Evolutionary conservation across 2,329 filamentous ascomycete species (phyloP).

Genomic region (Fusarium falciforme): DNA sequence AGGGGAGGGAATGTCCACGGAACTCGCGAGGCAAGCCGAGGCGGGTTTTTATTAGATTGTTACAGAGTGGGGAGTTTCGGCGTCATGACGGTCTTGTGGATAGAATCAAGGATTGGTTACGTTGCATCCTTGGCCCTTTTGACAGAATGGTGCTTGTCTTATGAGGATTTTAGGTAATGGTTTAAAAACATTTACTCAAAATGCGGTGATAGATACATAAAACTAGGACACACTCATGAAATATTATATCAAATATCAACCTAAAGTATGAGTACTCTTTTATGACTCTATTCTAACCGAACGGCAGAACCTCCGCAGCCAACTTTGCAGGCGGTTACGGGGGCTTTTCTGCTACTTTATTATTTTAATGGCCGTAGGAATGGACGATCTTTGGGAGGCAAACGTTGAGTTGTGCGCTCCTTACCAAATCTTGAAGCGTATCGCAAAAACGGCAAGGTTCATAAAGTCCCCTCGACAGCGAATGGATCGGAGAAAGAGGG

Average conservation of each 20-base stretch:
- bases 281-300: background rate
- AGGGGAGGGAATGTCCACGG: no score
- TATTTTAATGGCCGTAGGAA: background rate
- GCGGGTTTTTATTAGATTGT: no score
- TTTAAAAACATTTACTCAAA: background rate
- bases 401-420: background rate
- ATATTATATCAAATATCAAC: background rate
- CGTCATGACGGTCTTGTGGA: background rate
- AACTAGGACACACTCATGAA: background rate
- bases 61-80: no score
- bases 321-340: background rate
- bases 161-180: background rate
- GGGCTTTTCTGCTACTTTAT: background rate
- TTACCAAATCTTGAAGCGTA: background rate
- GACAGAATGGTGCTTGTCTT: background rate
- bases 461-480: no score
- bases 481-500: no score
- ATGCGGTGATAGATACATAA: background rate
- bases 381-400: background rate
- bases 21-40: no score
- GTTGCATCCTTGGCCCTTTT: background rate
- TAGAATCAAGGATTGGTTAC: background rate
- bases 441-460: background rate
- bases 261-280: background rate
- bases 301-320: background rate